These are phyloP conservation scores for Pleurotus tuber-regium DNA, from an alignment of 768 basidiomycete species.

Conservation along the genomic window DNA sequence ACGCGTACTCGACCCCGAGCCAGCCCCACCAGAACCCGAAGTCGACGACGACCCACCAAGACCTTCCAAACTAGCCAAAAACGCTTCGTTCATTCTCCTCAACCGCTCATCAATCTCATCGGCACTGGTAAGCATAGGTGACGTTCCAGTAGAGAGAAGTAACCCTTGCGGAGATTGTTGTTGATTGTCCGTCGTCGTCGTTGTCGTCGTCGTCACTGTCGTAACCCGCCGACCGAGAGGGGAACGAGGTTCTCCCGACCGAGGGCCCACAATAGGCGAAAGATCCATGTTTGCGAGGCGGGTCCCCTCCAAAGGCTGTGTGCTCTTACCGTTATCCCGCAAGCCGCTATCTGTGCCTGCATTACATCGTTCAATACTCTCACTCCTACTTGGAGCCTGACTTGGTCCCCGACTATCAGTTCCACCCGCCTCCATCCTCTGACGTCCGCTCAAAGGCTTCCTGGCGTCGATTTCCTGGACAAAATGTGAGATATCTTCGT, in stretches of 20 bases:
- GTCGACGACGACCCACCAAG: slow-evolving; percentile 35
- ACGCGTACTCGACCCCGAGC: slow-evolving; percentile 10
- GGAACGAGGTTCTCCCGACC: not conserved
- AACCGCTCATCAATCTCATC: slow-evolving; percentile 66
- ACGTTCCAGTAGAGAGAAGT: slow-evolving; percentile 28
- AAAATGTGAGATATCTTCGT: slow-evolving; percentile 77
- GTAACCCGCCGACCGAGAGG: slow-evolving; percentile 4
- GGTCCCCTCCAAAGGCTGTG: too few species aligned
- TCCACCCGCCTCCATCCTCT: slow-evolving; percentile 12
- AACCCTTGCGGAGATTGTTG: slow-evolving; percentile 2
- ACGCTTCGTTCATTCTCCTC: slow-evolving; percentile 64
- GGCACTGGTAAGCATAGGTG: slow-evolving; percentile 60
- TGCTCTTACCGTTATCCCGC: too few species aligned
- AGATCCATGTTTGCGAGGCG: not conserved
- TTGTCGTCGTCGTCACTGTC: too few species aligned
- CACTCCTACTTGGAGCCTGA: slow-evolving; percentile 10
- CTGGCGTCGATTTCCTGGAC: slow-evolving; percentile 75
- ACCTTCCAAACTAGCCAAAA: slow-evolving; percentile 62
- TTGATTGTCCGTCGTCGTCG: slow-evolving; percentile 7
- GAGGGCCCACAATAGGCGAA: not conserved
- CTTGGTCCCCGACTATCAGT: slow-evolving; percentile 1
- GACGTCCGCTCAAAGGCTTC: slow-evolving; percentile 55
- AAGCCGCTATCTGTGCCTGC: too few species aligned
- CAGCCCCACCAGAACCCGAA: slow-evolving; percentile 12
- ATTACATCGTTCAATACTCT: not conserved